Base-by-base conservation (phyloP, 1,284 basidiomycete species). In the Pseudozyma sp. region DNA sequence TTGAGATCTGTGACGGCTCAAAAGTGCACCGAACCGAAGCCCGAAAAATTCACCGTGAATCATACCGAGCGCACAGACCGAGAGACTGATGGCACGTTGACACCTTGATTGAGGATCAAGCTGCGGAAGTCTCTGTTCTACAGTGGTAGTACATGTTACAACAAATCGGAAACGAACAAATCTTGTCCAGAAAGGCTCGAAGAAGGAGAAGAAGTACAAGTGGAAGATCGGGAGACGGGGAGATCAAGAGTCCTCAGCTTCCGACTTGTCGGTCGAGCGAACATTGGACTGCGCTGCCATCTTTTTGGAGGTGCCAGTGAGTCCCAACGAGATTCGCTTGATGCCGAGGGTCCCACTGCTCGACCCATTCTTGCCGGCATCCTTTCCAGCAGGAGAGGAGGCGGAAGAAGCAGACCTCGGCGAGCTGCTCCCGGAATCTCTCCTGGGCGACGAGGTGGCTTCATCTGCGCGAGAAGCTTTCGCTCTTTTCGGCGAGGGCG, bases 271-370 rank as follows among this genome's bases (percentile, higher is more conserved):
- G 13, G 67, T 69, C 40, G 67, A 64, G 14, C 67, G 60, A 34
- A 69, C 61, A 19, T 64, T 64, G 35, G 63, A 63, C 55, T 66
- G 64, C 39, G 66, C 66, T 5, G 67, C 75, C 75, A 74, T 77
- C 63, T 74, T 73, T 46, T 68, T 74, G 24, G 67, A 44, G 9
- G 60, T 59, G 29, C 57, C 48, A n/a, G 75, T 62, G 2, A 77
- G 54, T 3, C 70, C 70, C 17, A 78, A 16, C 16, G 75, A 68
- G 45, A 77, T 71, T 44, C 76, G 68, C 24, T 75, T 74, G 47
- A 67, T 58, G 29, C 62, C 66, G 43, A 68, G 56, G 17, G 43
- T 63, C n/a, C 67, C 51, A n/a, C 61, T 52, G 52, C 58, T 51
- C 9, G 56, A 31, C 11, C 60, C 61, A 33, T 54, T 58, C 46